Conservation (phyloP, 352 stramenopile genomes). For the Phytophthora sp. region DNA sequence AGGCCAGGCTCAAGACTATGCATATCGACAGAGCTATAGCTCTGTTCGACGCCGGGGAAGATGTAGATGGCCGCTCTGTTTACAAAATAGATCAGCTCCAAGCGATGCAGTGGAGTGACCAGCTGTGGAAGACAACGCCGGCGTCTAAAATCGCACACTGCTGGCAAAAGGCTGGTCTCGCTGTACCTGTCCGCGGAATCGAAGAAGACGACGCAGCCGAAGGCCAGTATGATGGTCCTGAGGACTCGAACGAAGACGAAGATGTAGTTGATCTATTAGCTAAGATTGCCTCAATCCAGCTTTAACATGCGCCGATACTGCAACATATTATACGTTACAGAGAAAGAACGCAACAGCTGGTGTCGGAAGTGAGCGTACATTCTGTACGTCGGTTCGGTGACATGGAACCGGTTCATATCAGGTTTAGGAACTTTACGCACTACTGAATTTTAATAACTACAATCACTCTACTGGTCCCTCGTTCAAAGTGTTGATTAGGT, state of each 20-base stretch:
- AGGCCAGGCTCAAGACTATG: neutral
- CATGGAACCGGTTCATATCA: too few relatives aligned
- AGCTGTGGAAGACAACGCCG: neutral
- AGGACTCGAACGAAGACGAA: neutral
- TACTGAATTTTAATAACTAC: too few relatives aligned
- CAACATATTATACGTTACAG: neutral
- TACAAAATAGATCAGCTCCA: neutral
- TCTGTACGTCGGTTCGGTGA: too few relatives aligned
- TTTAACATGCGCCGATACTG: neutral
- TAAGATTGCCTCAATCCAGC: neutral
- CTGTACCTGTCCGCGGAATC: neutral
- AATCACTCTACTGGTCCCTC: too few relatives aligned
- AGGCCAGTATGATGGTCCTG: neutral
- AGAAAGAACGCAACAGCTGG: neutral
- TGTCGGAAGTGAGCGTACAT: conserved; percentile 2
- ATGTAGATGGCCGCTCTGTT: neutral
- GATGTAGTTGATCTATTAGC: neutral
- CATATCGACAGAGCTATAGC: neutral
- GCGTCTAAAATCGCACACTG: neutral
- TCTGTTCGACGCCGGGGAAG: neutral
- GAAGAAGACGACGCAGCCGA: neutral
- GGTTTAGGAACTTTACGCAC: too few relatives aligned
- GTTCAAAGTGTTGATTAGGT: too few relatives aligned
- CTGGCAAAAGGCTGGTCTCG: neutral
- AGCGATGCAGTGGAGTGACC: neutral